Conservation (phyloP, 1,284 basidiomycete genomes). For the Xerocomus minutiporus region DNA sequence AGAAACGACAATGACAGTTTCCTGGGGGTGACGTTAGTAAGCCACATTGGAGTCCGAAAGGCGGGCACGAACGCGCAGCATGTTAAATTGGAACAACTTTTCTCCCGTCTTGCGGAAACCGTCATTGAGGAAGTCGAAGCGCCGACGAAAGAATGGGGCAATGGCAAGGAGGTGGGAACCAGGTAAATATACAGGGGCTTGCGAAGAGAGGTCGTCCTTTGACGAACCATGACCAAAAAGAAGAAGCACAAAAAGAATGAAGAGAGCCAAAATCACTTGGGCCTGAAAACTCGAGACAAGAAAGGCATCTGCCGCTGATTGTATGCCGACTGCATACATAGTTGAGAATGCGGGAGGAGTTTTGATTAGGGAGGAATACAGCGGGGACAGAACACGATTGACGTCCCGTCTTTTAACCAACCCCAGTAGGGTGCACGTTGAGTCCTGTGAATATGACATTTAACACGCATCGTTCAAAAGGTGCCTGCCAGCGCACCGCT, state of each 20-base stretch:
- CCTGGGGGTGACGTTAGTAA: conserved; percentile 37
- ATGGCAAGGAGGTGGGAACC: conserved; percentile 53
- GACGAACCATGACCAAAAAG: conserved; percentile 39
- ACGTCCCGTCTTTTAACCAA: conserved; percentile 25
- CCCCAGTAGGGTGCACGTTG: conserved; percentile 22
- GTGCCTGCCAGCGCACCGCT: conserved; percentile 21
- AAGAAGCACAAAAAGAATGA: conserved; percentile 50
- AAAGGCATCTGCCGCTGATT: conserved; percentile 54
- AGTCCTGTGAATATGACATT: conserved; percentile 24
- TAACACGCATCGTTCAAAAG: conserved; percentile 23
- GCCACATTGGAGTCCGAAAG: conserved; percentile 12
- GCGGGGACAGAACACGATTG: conserved; percentile 22
- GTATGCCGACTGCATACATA: conserved; percentile 46
- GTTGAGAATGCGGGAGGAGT: conserved; percentile 12
- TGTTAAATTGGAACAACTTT: conserved; percentile 60
- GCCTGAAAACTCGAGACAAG: conserved; percentile 51
- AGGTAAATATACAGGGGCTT: conserved; percentile 51
- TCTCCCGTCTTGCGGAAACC: conserved; percentile 63
- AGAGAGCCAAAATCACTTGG: conserved; percentile 51
- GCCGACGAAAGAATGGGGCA: conserved; percentile 58
- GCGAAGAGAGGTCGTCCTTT: conserved; percentile 38
- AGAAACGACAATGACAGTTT: conserved; percentile 65
- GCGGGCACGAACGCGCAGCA: conserved; percentile 42
- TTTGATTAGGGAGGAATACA: conserved; percentile 23
- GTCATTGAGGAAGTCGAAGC: conserved; percentile 67